Evolutionary conservation across 1,284 basidiomycete genomes (phyloP).

Genomic region (Cryptococcus deneoformans): DNA sequence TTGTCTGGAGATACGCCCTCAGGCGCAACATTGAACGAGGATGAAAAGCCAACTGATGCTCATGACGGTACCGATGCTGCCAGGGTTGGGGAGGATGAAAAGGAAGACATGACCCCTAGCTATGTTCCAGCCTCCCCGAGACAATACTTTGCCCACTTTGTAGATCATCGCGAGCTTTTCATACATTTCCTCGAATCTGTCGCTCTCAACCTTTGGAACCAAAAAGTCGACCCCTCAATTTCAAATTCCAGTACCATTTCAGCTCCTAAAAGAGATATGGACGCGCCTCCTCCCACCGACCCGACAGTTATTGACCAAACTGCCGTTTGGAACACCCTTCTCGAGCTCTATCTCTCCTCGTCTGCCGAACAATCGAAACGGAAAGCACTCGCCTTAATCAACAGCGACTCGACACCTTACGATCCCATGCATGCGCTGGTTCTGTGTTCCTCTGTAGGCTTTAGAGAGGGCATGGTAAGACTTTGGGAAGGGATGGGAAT

Average conservation of each 20-base stretch:
- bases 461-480: slow-evolving; percentile 78
- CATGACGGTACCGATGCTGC: too few relatives aligned
- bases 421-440: slow-evolving; percentile 90
- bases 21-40: slow-evolving; percentile 17
- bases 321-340: slow-evolving; percentile 92
- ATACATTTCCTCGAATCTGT: slow-evolving; percentile 86
- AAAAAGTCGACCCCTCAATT: slow-evolving; percentile 52
- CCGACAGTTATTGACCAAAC: slow-evolving; percentile 67
- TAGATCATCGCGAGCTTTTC: slow-evolving; percentile 82
- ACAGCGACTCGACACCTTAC: slow-evolving; percentile 64
- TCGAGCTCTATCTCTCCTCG: slow-evolving; percentile 80
- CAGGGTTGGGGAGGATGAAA: not conserved
- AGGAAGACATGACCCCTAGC: slow-evolving; percentile 8
- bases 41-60: slow-evolving; percentile 47
- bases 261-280: slow-evolving; percentile 6
- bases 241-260: not conserved
- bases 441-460: slow-evolving; percentile 78
- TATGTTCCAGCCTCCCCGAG: slow-evolving; percentile 72
- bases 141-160: slow-evolving; percentile 90
- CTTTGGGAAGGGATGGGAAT: slow-evolving; percentile 93
- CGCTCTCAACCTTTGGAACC: slow-evolving; percentile 74
- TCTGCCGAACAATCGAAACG: slow-evolving; percentile 21
- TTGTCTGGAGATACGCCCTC: slow-evolving; percentile 45
- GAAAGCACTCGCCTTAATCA: slow-evolving; percentile 71
- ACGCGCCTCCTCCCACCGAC: slow-evolving; percentile 56